Evolutionary conservation across 1,284 basidiomycete genomes (phyloP), one percentile per base, ranked within the genome.

Genomic region (Polyporus tsugae): DNA sequence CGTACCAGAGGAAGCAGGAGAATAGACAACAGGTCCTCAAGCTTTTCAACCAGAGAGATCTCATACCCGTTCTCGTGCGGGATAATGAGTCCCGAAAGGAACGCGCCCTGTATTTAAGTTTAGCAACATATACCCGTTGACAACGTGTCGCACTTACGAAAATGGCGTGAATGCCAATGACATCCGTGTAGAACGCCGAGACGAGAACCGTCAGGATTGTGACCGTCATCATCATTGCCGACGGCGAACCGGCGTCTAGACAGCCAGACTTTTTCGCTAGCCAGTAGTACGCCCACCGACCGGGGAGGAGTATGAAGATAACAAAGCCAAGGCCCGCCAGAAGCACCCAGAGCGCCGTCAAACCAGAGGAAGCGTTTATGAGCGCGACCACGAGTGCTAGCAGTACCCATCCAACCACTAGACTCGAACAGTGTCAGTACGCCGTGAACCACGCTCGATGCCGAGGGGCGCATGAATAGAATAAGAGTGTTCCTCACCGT

Each of bases 41-140:
- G 82, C 80, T 89, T 91, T 75, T 92, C 90, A 0, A 89, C 87
- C 9, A 96, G 79, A 0, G 90, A 86, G 60, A 95, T 94, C 4
- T 89, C 93, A 77, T 91, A 96, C 4, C 94, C 95, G 65, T 93
- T 93, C 62, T 96, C 91, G 73, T 95, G 92, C 9, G 96, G 96
- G 59, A 98, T 90, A 76, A 97, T 91, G 15, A 98, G 83, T 55
- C 96, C 96, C 25, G 94, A 93, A 64, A 98, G 77, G 84, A 98
- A 98, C 1, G 91, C 94, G 68, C 93, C 74, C 91, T 90, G 66
- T 19, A 33, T 5, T 55, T 35, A 44, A 65, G 2, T 15, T 60
- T 38, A 60, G 58, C 13, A n/a, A 39, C 22, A 13, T 60, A 10
- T 38, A 35, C 6, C 33, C 6, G 38, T 6, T 29, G 11, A 15